These are phyloP conservation scores for Cladosporium sp. DNA, from an alignment of 2,329 filamentous ascomycete genomes.

Conservation along the genomic window DNA sequence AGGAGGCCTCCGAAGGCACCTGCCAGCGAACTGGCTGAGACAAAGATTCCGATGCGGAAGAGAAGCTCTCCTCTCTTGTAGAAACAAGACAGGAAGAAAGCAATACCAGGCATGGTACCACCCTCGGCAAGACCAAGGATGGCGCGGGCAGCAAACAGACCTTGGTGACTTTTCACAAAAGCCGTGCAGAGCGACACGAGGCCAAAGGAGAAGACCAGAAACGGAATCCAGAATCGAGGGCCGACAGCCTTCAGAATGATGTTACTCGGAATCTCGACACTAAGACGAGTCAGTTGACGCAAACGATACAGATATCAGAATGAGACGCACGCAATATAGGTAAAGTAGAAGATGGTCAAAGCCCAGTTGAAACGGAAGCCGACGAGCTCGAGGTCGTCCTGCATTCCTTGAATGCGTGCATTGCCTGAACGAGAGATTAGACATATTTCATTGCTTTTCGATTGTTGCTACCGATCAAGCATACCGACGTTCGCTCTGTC, in stretches of 20 bases:
- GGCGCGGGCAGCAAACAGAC: constrained; percentile 26
- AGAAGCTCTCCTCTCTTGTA: constrained; percentile 21
- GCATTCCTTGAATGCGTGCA: constrained; percentile 30
- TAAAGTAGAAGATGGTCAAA: constrained; percentile 34
- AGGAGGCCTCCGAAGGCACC: constrained; percentile 21
- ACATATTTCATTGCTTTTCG: background rate
- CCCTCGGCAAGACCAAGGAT: constrained; percentile 69
- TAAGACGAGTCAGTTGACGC: background rate
- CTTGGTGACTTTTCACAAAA: constrained; percentile 15
- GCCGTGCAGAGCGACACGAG: constrained; percentile 41
- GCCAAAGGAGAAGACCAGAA: constrained; percentile 51
- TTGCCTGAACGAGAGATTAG: constrained; percentile 14
- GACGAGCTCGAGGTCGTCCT: constrained; percentile 34
- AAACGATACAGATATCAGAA: background rate
- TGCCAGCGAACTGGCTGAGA: constrained; percentile 34
- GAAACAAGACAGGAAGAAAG: constrained; percentile 26
- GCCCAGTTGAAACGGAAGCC: constrained; percentile 31
- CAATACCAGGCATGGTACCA: constrained; percentile 50
- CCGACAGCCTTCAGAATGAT: constrained; percentile 36
- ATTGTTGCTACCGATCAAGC: constrained; percentile 30
- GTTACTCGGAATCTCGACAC: constrained; percentile 34
- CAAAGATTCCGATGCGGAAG: constrained; percentile 21
- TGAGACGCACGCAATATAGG: constrained; percentile 26
- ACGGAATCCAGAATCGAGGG: constrained; percentile 39
- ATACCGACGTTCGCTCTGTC: constrained; percentile 39